Conservation (phyloP, 805 yeast genomes). For the Nakazawaea ishiwadae region DNA sequence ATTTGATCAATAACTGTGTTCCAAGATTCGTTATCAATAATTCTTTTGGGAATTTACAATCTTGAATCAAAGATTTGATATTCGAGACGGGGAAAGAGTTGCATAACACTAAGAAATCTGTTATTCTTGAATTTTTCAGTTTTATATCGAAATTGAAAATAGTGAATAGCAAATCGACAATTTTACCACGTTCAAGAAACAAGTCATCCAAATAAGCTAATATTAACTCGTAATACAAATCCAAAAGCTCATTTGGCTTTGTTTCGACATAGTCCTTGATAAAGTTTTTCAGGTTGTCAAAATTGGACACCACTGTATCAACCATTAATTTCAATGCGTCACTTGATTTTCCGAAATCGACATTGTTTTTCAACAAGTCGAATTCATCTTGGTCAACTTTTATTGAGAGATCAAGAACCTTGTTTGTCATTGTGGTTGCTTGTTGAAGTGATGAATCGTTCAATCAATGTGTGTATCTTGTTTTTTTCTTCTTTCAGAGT, state of each 20-base stretch:
- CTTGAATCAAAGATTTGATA: conserved; percentile 3
- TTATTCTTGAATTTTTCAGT: conserved; percentile 1
- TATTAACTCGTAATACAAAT: conserved; percentile 7
- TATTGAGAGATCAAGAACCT: background rate
- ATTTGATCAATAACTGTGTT: conserved; percentile 18
- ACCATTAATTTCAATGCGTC: background rate
- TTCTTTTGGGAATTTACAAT: background rate
- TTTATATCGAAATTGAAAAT: conserved; percentile 1
- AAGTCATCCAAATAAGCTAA: background rate
- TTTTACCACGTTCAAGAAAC: background rate
- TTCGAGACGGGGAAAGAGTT: conserved; percentile 14
- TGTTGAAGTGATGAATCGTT: background rate
- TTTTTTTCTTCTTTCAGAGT: too few relatives aligned
- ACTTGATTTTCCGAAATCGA: conserved; percentile 6
- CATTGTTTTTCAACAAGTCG: conserved; percentile 6
- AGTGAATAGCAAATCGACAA: background rate
- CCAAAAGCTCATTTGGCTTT: background rate
- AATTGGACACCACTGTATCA: background rate
- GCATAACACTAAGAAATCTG: conserved; percentile 8
- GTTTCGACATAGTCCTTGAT: background rate
- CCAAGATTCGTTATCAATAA: conserved; percentile 20
- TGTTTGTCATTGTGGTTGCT: background rate
- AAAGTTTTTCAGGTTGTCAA: conserved; percentile 1
- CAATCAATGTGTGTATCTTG: too few relatives aligned
- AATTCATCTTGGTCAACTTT: conserved; percentile 9